These are phyloP conservation scores for Nectriaceae sp. DNA, from an alignment of 2,329 filamentous ascomycete genomes.

Conservation along the genomic window DNA sequence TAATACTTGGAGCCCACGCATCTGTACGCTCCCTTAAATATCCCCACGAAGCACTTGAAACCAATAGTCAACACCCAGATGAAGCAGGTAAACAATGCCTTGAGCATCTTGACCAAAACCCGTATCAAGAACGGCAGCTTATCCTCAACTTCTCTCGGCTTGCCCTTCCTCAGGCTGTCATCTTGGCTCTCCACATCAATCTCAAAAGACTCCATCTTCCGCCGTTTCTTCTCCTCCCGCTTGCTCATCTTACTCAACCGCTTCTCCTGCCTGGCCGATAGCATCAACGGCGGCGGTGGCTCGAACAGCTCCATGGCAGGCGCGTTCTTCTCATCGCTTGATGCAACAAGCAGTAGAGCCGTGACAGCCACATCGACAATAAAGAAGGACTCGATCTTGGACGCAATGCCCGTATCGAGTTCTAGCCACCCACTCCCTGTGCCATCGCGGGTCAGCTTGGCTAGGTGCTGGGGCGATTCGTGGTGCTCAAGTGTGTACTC, in stretches of 20 bases:
- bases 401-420: conserved; percentile 61
- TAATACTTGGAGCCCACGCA: conserved; percentile 50
- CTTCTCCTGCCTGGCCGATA: conserved; percentile 25
- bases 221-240: conserved; percentile 32
- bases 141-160: conserved; percentile 44
- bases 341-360: conserved; percentile 61
- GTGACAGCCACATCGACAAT: conserved; percentile 63
- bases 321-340: conserved; percentile 54
- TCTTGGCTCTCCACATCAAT: conserved; percentile 65
- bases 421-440: conserved; percentile 62
- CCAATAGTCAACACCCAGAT: conserved; percentile 59
- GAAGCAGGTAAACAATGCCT: conserved; percentile 57
- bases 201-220: conserved; percentile 57
- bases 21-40: conserved; percentile 53
- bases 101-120: conserved; percentile 51
- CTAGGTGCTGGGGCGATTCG: conserved; percentile 61
- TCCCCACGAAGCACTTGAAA: conserved; percentile 53
- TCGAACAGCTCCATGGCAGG: conserved; percentile 54
- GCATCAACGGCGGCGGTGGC: conserved; percentile 50
- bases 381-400: conserved; percentile 62
- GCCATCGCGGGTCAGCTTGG: conserved; percentile 61
- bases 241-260: conserved; percentile 34
- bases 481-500: conserved; percentile 68
- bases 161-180: conserved; percentile 42
- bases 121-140: conserved; percentile 53